Base-by-base conservation (phyloP, 345 rosid species). In the Cardamine chenopodiifolia region DNA sequence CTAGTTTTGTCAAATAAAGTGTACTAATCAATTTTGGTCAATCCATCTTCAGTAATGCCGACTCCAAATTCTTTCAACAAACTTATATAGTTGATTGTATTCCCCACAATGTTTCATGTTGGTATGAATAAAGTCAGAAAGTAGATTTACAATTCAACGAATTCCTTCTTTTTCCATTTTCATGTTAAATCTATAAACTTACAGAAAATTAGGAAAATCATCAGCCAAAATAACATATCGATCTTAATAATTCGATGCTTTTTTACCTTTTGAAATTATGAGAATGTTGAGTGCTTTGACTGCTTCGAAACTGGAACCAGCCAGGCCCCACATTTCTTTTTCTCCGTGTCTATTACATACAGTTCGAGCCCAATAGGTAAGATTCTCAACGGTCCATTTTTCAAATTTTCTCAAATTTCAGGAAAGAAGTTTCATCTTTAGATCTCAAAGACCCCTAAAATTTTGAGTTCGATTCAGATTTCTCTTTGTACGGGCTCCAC, bases 381-480 rank as follows among this genome's bases (percentile, higher is more conserved):
- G 48, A 22, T 32, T 19, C 66, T 23, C 45, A 74, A 74, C 78
- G 66, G 72, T 74, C 56, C 28, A 15, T 0, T 17, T 71, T 60
- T 34, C 22, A 62, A 26, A 65, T 29, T 23, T 47, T 18, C 18
- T 42, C 50, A 19, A 18, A 44, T 15, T 8, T 39, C 58, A 28
- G 9, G 6, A 2, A 39, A 12, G 37, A 50, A 37, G 8, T n/a
- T 65, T 31, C 48, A 64, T 73, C 49, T 44, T 34, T 65, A 18
- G 19, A 73, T 73, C 65, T 40, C 37, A 31, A 55, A 50, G n/a
- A 54, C 22, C 57, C 57, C 18, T 14, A 20, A 19, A 42, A 1
- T 19, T 25, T 31, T 61, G 11, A 9, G 4, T 11, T 64, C 55
- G 70, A 31, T 55, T 64, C 57, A 18, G 8, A 64, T 20, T 26